Evolutionary conservation across 1,284 basidiomycete genomes (phyloP), one percentile per base, ranked within the genome.

Genomic region (Phylloboletellus chloephorus): DNA sequence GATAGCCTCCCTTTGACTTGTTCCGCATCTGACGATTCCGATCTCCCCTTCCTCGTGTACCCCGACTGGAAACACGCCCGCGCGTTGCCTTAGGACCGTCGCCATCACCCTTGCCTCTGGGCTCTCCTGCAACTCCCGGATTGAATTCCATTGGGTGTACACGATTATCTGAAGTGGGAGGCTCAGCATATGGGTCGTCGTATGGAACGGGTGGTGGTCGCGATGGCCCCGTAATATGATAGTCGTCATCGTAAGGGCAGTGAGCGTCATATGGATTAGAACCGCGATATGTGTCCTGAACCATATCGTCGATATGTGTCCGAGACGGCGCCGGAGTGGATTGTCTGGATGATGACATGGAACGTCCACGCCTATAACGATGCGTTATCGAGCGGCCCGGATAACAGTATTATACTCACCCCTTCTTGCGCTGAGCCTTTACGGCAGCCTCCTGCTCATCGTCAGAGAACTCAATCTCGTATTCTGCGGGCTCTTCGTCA

Each of bases 381-480:
- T 16, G 5, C 2, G 37, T 55, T 23, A 39, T 31, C 28, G 11
- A 47, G 35, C 17, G 44, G 26, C 17, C 29, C 41, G 42, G 45
- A 16, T 16, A 29, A 29, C 21, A 12, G 16, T 13, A 22, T 23
- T 4, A n/a, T 37, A 50, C 72, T 40, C 38, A 81, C 81, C 70
- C 76, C 55, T 70, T 68, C 54, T 76, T 78, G 31, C 72, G 56
- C 31, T 65, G 68, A 39, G 73, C 70, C 59, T 75, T 84, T 53
- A 79, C 73, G 24, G 76, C 78, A 12, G 78, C 77, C 58, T 95
- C 91, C 41, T 81, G 75, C 58, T 95, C 90, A 52, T 95, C 90
- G 47, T 95, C 91, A 5, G 87, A 90, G 57, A 91, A 95, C 53
- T 94, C 90, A 13, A 89, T 55, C 54, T 94, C 90, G 41, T 89